A percentile compares a stretch with the other conserved stretches of the same genome.
Evolutionary conservation across 768 basidiomycete genomes (phyloP).

Genomic region (Amanita pallidorosea): DNA sequence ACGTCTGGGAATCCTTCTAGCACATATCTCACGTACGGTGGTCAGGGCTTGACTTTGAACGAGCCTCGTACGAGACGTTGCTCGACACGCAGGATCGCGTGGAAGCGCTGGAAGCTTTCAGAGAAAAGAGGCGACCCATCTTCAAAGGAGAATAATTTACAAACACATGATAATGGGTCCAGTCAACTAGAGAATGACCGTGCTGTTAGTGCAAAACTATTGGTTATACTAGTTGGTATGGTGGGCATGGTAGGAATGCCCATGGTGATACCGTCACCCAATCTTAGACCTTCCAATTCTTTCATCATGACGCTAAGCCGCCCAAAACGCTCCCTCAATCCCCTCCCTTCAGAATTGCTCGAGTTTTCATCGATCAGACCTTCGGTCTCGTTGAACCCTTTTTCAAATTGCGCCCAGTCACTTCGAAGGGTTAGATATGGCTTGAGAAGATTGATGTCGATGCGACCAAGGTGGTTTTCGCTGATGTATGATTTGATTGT

Average conservation of each 20-base stretch:
- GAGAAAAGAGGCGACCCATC: conserved; percentile 66
- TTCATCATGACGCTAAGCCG: conserved; percentile 81
- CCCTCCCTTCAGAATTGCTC: conserved; percentile 29
- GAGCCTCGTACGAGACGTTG: conserved; percentile 74
- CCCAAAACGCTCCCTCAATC: conserved; percentile 55
- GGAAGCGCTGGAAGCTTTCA: conserved; percentile 83
- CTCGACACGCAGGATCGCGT: conserved; percentile 63
- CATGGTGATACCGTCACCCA: conserved; percentile 47
- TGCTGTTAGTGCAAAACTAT: conserved; percentile 34
- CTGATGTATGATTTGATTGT: conserved; percentile 93
- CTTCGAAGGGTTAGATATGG: conserved; percentile 87
- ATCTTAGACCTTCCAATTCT: conserved; percentile 63
- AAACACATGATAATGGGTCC: conserved; percentile 7
- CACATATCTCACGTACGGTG: neutral
- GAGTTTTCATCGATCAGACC: conserved; percentile 30
- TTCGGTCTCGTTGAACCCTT: conserved; percentile 57
- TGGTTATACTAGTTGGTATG: conserved; percentile 34
- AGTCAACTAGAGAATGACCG: neutral
- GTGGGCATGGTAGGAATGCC: conserved; percentile 46
- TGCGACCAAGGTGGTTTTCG: conserved; percentile 86
- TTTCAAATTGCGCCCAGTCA: conserved; percentile 85
- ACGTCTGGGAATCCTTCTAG: neutral
- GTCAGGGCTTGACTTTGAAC: conserved; percentile 84
- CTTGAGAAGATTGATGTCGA: conserved; percentile 76
- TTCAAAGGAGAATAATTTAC: conserved; percentile 67